Evolutionary conservation across 23 red algal species (phyloP), one percentile per base, ranked within the genome.

Genomic region (Gracilaria domingensis): DNA sequence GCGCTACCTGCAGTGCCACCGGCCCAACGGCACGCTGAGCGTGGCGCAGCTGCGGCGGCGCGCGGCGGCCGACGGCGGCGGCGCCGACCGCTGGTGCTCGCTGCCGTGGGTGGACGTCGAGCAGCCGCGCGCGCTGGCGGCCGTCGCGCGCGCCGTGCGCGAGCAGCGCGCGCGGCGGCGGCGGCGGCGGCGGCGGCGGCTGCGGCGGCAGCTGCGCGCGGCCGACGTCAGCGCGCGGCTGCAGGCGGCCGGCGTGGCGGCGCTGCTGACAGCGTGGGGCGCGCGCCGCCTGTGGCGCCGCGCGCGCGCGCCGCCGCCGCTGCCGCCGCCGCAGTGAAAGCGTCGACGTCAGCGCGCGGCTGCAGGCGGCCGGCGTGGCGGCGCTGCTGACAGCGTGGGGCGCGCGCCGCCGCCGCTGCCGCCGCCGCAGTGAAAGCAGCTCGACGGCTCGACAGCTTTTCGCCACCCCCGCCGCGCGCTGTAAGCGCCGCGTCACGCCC

Each of bases 1-100:
- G 48, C 3, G 9, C 6, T 82, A 82, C 28, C 14, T 82, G 13
- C 78, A 82, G 13, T 82, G 78, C 26, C 53, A 61, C 17, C 78
- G 37, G 23, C 51, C 53, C 5, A 62, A 82, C 28, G 38, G 42
- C 37, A 4, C 64, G 30, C 32, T 69, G 32, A 36, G 30, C 9
- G 33, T 69, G 1, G 0, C 6, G 7, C 23, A 69, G 18, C 16
- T 69, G 28, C 5, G 13, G 17, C 28, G 8, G 16, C 16, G 36
- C 0, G 17, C 4, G 0, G 64, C 12, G 26, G 3, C 16, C 0
- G 64, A 69, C 8, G 32, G 30, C 32, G 8, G 38, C 0, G 32
- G 14, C 33, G 13, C 4, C 24, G 64, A 69, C 26, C 64, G 18
- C 11, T 69, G 64, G 64, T 69, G 64, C 64, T 18, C 12, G 2